Conservation (phyloP, 768 basidiomycete species). For the Solioccasus polychromus region DNA sequence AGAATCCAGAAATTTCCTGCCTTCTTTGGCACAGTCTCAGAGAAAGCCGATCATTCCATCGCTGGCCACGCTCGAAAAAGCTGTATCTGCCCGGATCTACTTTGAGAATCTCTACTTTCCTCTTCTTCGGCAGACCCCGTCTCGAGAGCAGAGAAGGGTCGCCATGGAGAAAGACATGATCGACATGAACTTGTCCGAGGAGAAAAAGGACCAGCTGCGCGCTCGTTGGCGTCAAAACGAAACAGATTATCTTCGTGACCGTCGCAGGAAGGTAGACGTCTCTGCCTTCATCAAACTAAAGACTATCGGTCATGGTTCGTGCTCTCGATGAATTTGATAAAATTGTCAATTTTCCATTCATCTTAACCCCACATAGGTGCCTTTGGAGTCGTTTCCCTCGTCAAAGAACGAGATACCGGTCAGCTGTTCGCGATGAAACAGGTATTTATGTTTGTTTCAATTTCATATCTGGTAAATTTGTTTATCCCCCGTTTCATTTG, state of each 20-base stretch:
- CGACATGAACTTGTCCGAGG: slow-evolving; percentile 64
- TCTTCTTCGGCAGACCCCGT: slow-evolving; percentile 78
- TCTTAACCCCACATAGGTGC: slow-evolving; percentile 60
- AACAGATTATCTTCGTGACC: slow-evolving; percentile 84
- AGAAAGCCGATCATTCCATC: slow-evolving; percentile 75
- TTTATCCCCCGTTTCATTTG: slow-evolving; percentile 25
- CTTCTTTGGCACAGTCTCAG: slow-evolving; percentile 37
- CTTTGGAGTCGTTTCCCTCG: slow-evolving; percentile 94
- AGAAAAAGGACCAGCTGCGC: slow-evolving; percentile 69
- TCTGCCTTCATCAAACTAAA: slow-evolving; percentile 87
- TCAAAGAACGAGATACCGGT: slow-evolving; percentile 75
- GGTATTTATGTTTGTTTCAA: slow-evolving; percentile 43
- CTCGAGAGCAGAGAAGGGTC: slow-evolving; percentile 78
- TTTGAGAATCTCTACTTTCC: slow-evolving; percentile 91
- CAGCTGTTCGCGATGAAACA: slow-evolving; percentile 96
- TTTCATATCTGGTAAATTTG: slow-evolving; percentile 26
- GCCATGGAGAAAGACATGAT: slow-evolving; percentile 89
- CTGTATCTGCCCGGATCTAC: slow-evolving; percentile 88
- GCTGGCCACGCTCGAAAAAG: slow-evolving; percentile 88
- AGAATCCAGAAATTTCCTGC: slow-evolving; percentile 20
- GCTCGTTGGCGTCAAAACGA: slow-evolving; percentile 83
- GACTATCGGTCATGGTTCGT: slow-evolving; percentile 88
- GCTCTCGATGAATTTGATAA: slow-evolving; percentile 26
- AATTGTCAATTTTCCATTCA: slow-evolving; percentile 21
- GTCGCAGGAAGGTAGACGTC: slow-evolving; percentile 76